Percentiles rank a stretch among this genome's conserved stretches.
phyloP scores from a whole-genome alignment of 1,284 basidiomycete genomes.

The Mycosarcoma maydis region DNA sequence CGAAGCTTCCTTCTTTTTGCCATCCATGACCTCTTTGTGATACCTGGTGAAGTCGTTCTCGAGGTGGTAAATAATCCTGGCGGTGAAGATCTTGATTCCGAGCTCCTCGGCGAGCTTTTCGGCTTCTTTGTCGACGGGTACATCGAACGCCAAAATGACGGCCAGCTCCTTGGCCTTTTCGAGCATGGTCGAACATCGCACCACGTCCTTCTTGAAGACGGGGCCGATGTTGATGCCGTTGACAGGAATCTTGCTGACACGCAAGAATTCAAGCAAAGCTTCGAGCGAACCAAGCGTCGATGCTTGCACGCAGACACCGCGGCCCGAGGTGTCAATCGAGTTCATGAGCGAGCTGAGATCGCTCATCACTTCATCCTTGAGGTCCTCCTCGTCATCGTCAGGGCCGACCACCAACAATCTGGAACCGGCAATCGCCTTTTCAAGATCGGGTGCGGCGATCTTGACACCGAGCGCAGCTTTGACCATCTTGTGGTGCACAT shows the following conservation, averaged over 20 bases:
- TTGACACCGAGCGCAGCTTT: slow-evolving; percentile 98
- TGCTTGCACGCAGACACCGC: slow-evolving; percentile 96
- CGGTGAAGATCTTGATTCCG: slow-evolving; percentile 94
- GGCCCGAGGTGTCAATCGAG: slow-evolving; percentile 92
- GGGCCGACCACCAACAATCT: slow-evolving; percentile 88
- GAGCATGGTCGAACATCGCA: slow-evolving; percentile 91
- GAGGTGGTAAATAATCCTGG: slow-evolving; percentile 98
- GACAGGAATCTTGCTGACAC: slow-evolving; percentile 89
- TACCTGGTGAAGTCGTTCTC: slow-evolving; percentile 99
- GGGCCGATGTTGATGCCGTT: slow-evolving; percentile 95
- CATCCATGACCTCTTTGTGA: slow-evolving; percentile 89
- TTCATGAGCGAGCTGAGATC: slow-evolving; percentile 89
- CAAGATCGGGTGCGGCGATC: slow-evolving; percentile 92
- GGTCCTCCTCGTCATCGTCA: slow-evolving; percentile 94
- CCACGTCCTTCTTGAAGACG: slow-evolving; percentile 94
- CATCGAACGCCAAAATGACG: slow-evolving; percentile 96
- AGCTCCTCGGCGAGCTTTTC: slow-evolving; percentile 90
- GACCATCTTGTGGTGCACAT: slow-evolving; percentile 97
- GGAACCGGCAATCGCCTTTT: slow-evolving; percentile 99
- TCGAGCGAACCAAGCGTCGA: slow-evolving; percentile 97
- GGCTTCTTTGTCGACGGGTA: slow-evolving; percentile 87
- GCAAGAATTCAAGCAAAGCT: slow-evolving; percentile 94
- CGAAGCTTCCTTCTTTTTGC: slow-evolving; percentile 90
- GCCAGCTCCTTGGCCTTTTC: slow-evolving; percentile 96
- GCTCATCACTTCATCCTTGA: slow-evolving; percentile 95